Evolutionary conservation across 2,329 filamentous ascomycete species (phyloP).

Genomic region (Talaromyces islandicus): DNA sequence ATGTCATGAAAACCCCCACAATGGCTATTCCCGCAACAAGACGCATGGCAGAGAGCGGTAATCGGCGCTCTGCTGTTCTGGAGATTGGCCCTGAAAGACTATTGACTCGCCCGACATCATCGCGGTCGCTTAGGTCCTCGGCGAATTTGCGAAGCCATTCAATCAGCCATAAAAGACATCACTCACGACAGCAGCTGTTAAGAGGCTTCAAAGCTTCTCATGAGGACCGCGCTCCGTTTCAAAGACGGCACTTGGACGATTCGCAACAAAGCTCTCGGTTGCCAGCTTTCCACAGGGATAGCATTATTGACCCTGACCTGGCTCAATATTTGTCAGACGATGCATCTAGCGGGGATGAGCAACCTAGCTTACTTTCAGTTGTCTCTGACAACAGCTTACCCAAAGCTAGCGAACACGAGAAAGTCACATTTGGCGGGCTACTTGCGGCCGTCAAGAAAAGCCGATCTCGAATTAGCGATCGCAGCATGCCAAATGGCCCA

Average conservation of each 20-base stretch:
- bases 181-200: constrained; percentile 79
- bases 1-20: constrained; percentile 48
- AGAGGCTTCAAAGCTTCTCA: constrained; percentile 65
- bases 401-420: constrained; percentile 65
- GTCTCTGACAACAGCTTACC: constrained; percentile 61
- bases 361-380: constrained; percentile 74
- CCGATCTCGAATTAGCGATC: constrained; percentile 66
- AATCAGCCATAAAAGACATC: constrained; percentile 74
- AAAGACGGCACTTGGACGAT: constrained; percentile 65
- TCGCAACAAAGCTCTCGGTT: constrained; percentile 60
- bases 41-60: constrained; percentile 65
- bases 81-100: constrained; percentile 78
- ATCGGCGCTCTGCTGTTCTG: constrained; percentile 78
- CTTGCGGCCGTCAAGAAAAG: constrained; percentile 70
- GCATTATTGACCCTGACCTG: constrained; percentile 94
- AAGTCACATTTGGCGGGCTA: constrained; percentile 64
- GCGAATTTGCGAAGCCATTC: constrained; percentile 67
- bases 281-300: constrained; percentile 95
- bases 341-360: constrained; percentile 87
- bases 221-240: constrained; percentile 84
- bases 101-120: constrained; percentile 85
- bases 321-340: constrained; percentile 94
- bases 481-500: constrained; percentile 65
- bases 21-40: constrained; percentile 62
- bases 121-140: constrained; percentile 75